phyloP scores from a whole-genome alignment of 495 filamentous ascomycete species.

The Cetradonia linearis region DNA sequence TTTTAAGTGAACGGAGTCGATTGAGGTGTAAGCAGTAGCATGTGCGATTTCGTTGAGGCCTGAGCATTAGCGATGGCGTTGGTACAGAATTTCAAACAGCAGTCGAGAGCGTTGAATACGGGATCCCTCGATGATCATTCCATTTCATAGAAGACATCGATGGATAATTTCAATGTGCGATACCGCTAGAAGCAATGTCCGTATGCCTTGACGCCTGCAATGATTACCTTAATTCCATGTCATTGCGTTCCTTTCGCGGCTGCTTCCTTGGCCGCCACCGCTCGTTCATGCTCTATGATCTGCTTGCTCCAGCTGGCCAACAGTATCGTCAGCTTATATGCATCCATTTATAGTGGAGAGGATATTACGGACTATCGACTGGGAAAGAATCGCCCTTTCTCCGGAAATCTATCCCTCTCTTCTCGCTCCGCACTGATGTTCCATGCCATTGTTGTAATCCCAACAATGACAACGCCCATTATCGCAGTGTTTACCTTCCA shows the following conservation, averaged over 20 bases:
- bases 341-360: not conserved
- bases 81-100: not conserved
- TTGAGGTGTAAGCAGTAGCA: not conserved
- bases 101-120: not conserved
- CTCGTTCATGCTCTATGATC: constrained; percentile 76
- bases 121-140: not conserved
- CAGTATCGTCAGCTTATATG: constrained; percentile 16
- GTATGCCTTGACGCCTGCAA: constrained; percentile 9
- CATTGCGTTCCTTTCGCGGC: constrained; percentile 34
- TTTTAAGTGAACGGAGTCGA: too few species aligned
- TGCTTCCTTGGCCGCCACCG: constrained; percentile 40
- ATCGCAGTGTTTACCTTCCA: constrained; percentile 94
- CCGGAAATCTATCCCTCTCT: constrained; percentile 71
- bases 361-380: constrained; percentile 77
- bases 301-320: constrained; percentile 75
- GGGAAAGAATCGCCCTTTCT: constrained; percentile 79
- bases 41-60: not conserved
- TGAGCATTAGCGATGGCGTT: not conserved
- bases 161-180: not conserved
- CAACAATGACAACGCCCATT: constrained; percentile 59
- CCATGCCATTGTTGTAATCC: constrained; percentile 63
- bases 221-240: not conserved
- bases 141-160: not conserved
- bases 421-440: constrained; percentile 78
- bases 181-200: not conserved